A percentile compares a stretch with the other conserved stretches of the same genome.
These are phyloP conservation scores for Solanum chilense DNA, from an alignment of 257 asterid genomes.

Conservation along the genomic window DNA sequence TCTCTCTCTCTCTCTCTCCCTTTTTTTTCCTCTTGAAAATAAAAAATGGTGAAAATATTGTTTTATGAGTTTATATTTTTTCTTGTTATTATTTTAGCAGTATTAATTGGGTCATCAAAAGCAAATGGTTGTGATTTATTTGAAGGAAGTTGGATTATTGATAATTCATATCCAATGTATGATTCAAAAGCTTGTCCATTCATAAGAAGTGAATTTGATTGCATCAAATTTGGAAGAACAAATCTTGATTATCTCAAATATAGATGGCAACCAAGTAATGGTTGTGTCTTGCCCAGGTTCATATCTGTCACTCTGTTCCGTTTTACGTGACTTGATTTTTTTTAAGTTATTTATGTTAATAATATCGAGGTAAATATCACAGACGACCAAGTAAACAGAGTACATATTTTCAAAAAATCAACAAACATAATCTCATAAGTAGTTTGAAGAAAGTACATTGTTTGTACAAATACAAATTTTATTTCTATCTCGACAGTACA, in stretches of 20 bases:
- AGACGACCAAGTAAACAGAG: accelerated
- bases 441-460: neutral
- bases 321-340: neutral
- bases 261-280: constrained; percentile 53
- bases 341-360: no score
- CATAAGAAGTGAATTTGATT: constrained; percentile 49
- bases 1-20: neutral
- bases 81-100: neutral
- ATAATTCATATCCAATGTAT: constrained; percentile 51
- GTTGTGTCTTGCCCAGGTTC: constrained; percentile 42
- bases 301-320: neutral
- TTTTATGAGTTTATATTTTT: neutral
- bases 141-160: constrained; percentile 59
- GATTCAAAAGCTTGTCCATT: constrained; percentile 38
- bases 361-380: neutral
- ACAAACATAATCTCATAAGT: neutral
- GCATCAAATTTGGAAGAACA: constrained; percentile 48
- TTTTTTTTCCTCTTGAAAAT: neutral
- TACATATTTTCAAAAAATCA: neutral
- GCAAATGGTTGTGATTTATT: constrained; percentile 29
- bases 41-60: neutral
- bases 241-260: constrained; percentile 49
- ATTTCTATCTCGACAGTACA: neutral
- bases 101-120: neutral
- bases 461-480: no score